Percentiles rank a stretch among this genome's conserved stretches.
phyloP scores from a whole-genome alignment of 306 rosid genomes.

The Ormosia emarginata region DNA sequence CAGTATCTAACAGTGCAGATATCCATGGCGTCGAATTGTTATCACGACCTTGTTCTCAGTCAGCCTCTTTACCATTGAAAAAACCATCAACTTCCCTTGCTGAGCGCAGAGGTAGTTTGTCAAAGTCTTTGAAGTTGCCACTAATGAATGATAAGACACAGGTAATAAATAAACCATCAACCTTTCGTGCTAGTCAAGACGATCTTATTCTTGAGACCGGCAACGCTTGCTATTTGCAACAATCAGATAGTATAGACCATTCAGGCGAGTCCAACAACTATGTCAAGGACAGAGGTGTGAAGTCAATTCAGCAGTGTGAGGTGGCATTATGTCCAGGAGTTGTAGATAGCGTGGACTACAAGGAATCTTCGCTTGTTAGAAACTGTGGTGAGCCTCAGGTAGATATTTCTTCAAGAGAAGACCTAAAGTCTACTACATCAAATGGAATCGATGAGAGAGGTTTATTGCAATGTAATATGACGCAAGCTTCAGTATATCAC shows the following conservation, averaged over 20 bases:
- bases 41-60: conserved; percentile 42
- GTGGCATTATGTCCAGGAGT: background rate
- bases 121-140: conserved; percentile 78
- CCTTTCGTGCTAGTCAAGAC: conserved; percentile 35
- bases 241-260: conserved; percentile 27
- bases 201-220: conserved; percentile 27
- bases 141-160: conserved; percentile 43
- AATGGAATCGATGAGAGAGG: conserved; percentile 39
- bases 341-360: conserved; percentile 21
- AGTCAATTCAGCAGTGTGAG: conserved; percentile 38
- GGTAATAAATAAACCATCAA: conserved; percentile 36
- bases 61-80: conserved; percentile 48
- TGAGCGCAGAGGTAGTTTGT: conserved; percentile 80
- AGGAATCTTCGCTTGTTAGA: conserved; percentile 27
- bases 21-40: conserved; percentile 25
- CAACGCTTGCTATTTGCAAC: conserved; percentile 30
- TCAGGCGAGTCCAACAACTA: conserved; percentile 26
- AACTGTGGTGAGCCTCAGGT: conserved; percentile 29
- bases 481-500: conserved; percentile 47
- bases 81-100: conserved; percentile 78
- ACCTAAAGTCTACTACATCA: conserved; percentile 30
- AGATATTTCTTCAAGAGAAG: conserved; percentile 24
- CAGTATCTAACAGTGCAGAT: conserved; percentile 43
- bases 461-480: conserved; percentile 12
- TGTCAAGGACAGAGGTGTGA: conserved; percentile 32